A percentile compares a stretch with the other conserved stretches of the same genome.
Conservation (phyloP, 2,329 filamentous ascomycete species). For the Fusarium virguliforme region DNA sequence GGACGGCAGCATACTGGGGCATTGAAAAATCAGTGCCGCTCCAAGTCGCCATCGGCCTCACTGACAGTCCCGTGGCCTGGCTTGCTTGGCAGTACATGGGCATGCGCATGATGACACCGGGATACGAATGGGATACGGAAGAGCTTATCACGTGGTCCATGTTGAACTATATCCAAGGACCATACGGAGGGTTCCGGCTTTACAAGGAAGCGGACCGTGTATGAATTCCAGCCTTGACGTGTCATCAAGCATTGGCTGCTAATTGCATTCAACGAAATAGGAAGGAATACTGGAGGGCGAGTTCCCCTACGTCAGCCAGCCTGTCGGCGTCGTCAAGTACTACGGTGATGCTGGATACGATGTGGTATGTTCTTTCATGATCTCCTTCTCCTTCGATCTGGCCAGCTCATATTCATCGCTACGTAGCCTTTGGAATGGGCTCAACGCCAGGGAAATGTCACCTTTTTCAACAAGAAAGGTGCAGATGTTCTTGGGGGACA, state of each 20-base stretch:
- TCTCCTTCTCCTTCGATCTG: background rate
- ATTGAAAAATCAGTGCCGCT: slow-evolving; percentile 22
- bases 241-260: background rate
- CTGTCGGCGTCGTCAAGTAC: slow-evolving; percentile 5
- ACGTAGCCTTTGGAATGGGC: slow-evolving; percentile 15
- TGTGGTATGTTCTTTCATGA: background rate
- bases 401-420: background rate
- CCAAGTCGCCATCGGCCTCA: slow-evolving; percentile 11
- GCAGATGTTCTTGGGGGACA: slow-evolving; percentile 10
- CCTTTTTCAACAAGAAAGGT: slow-evolving; percentile 12
- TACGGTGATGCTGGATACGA: slow-evolving; percentile 11
- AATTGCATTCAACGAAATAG: background rate
- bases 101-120: slow-evolving; percentile 20
- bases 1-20: slow-evolving; percentile 21
- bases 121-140: slow-evolving; percentile 26
- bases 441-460: slow-evolving; percentile 13
- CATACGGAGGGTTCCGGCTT: slow-evolving; percentile 20
- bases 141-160: slow-evolving; percentile 31
- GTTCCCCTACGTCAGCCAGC: slow-evolving; percentile 8
- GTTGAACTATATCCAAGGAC: slow-evolving; percentile 38
- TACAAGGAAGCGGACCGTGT: slow-evolving; percentile 22
- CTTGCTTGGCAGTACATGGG: slow-evolving; percentile 32
- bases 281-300: slow-evolving; percentile 11
- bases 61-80: slow-evolving; percentile 31
- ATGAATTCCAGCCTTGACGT: background rate